Evolutionary conservation across 192 early-diverging fungal species (phyloP), one percentile per base, ranked within the genome.

Genomic region (Coemansia sp.): DNA sequence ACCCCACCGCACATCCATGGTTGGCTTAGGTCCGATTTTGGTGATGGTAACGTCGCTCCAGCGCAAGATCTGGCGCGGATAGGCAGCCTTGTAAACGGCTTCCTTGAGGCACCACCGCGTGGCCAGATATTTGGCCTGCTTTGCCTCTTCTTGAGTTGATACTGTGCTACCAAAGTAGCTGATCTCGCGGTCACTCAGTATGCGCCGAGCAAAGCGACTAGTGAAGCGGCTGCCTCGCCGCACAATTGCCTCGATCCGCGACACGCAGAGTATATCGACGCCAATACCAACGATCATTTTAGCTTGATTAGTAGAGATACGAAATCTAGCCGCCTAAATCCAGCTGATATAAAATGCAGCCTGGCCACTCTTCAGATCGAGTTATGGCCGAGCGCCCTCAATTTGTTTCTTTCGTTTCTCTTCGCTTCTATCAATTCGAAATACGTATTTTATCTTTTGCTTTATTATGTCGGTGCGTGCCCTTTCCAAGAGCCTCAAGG

Each of bases 241-340:
- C 0, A 94, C 70, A 5, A 94, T 67, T 1, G 67, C 36, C 9
- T 59, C 65, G 26, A 96, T 82, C 7, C 93, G 85, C 6, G 87
- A 83, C 18, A 90, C 47, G 59, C 87, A 87, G 23, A 93, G 67
- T 35, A 94, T 87, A 64, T 96, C 93, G 28, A 89, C 74, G 18
- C 94, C 94, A 39, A 94, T 82, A 0, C 93, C 92, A 7, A 94
- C 20, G 11, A 95, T 89, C 83, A 89, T 91, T 52, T 35, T 59
- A 5, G 5, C 41, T 42, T n/a, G 7, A 45, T 16, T 38, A 50
- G 3, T 1, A 14, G n/a, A 26, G 2, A 6, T 6, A 13, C 12
- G 23, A 25, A 23, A 45, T 45, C 18, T 45, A 45, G 43, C 43
- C 6, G n/a, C n/a, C 43, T 45, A 45, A 18, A 45, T 20, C 18